Percentiles rank a stretch among this genome's conserved stretches.
These are phyloP conservation scores for Pseudopyricularia cyperi DNA, from an alignment of 2,329 filamentous ascomycete genomes.

Conservation along the genomic window DNA sequence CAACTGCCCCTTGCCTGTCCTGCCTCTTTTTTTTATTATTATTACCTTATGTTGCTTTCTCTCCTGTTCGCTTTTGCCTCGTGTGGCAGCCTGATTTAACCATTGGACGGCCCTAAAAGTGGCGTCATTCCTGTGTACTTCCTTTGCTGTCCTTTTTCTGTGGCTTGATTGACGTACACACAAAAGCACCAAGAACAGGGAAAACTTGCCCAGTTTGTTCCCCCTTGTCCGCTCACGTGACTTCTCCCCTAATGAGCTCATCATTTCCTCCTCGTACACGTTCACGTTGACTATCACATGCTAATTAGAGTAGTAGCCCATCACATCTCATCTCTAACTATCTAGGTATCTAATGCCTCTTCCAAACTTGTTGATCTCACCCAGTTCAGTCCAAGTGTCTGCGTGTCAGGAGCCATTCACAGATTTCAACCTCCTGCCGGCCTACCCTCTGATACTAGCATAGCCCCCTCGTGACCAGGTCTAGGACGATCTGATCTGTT, in stretches of 20 bases:
- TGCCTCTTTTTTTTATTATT: not conserved
- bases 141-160: too few relatives aligned
- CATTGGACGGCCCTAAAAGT: not conserved
- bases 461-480: too few relatives aligned
- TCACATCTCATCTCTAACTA: too few relatives aligned
- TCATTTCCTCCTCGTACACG: not conserved
- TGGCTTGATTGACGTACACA: not conserved
- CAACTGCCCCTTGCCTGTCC: not conserved
- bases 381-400: too few relatives aligned
- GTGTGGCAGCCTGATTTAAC: not conserved
- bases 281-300: not conserved
- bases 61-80: too few relatives aligned
- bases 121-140: not conserved
- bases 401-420: too few relatives aligned
- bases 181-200: not conserved
- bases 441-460: too few relatives aligned
- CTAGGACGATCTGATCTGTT: too few relatives aligned
- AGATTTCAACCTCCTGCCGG: too few relatives aligned
- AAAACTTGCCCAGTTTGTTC: too few relatives aligned
- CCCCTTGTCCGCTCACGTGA: not conserved
- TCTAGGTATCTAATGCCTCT: not conserved
- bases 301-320: not conserved
- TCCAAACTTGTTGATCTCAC: not conserved
- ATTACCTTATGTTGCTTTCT: not conserved
- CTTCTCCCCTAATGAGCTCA: not conserved